Evolutionary conservation across 1,284 basidiomycete genomes (phyloP), one percentile per base, ranked within the genome.

Genomic region (Cronartium ribicola): DNA sequence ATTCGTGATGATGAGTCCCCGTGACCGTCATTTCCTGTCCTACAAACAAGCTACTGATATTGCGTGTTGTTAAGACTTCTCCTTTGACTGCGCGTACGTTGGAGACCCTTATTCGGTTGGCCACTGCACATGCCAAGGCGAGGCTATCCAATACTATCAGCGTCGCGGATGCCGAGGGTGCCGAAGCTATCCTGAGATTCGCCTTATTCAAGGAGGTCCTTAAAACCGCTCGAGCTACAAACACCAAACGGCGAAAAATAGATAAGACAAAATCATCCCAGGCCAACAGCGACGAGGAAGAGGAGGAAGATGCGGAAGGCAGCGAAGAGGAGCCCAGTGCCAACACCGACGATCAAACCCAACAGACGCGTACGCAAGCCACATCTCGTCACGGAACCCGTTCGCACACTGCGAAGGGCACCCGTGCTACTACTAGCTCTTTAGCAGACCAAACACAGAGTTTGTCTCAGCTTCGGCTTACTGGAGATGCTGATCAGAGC

Each of bases 131-230:
- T 81, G 96, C 96, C 76, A 99, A 99, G 83, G 88, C 94, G 13
- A 88, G 95, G 22, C 85, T 99, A 3, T 94, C 94, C 17, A 77
- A 86, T 59, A 90, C 89, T 77, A 92, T 99, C 22, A 89, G 92
- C 79, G 87, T 90, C 80, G 84, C 85, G 4, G 96, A 98, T 82
- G 95, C 96, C 11, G 86, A 87, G 79, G 89, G 90, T 41, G 96
- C 95, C 1, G 94, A 98, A 81, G 90, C 90, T 79, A 95, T 98
- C 79, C 88, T 99, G 79, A 90, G 95, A 22, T 99, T 93, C 82
- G 96, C 96, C 0, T 86, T 99, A 41, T 99, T 95, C 87, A 96
- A 95, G 81, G 96, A 98, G 81, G 95, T 99, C 20, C 86, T 93
- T 67, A 92, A 90, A 80, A 70, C 61, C 14, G 60, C 2, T 29